Conservation (phyloP, 306 rosid genomes). For the Abrus pulchellus region DNA sequence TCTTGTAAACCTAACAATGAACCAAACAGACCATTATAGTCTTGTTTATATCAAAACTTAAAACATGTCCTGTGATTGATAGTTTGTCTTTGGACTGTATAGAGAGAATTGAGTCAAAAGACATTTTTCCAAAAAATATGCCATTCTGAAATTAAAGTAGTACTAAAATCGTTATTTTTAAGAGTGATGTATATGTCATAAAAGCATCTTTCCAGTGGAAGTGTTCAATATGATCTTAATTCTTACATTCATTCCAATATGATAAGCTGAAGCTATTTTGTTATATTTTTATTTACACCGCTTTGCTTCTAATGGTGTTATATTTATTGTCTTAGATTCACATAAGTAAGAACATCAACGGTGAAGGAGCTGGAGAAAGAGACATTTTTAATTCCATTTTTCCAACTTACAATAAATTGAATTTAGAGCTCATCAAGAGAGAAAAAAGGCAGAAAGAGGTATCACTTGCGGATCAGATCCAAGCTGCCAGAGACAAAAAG, state of each 20-base stretch:
- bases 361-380: slow-evolving; percentile 50
- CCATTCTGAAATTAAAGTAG: not conserved
- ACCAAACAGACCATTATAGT: no score
- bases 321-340: slow-evolving; percentile 60
- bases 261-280: not conserved
- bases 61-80: not conserved
- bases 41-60: slow-evolving; percentile 29
- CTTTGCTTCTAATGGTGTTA: slow-evolving; percentile 36
- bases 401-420: slow-evolving; percentile 63
- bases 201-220: not conserved
- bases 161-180: not conserved
- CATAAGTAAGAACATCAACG: slow-evolving; percentile 46
- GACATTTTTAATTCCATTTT: slow-evolving; percentile 45
- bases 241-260: slow-evolving; percentile 9
- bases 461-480: slow-evolving; percentile 85
- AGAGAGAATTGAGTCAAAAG: slow-evolving; percentile 7
- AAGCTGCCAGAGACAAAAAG: slow-evolving; percentile 66
- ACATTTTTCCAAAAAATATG: slow-evolving; percentile 11
- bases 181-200: slow-evolving; percentile 6
- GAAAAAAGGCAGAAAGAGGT: slow-evolving; percentile 61
- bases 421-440: slow-evolving; percentile 74
- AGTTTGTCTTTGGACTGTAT: slow-evolving; percentile 15
- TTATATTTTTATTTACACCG: slow-evolving; percentile 1
- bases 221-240: slow-evolving; percentile 21
- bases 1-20: no score